Percentiles rank a stretch among this genome's conserved stretches.
These are phyloP conservation scores for Ceratocystis destructans DNA, from an alignment of 2,329 filamentous ascomycete genomes.

Conservation along the genomic window DNA sequence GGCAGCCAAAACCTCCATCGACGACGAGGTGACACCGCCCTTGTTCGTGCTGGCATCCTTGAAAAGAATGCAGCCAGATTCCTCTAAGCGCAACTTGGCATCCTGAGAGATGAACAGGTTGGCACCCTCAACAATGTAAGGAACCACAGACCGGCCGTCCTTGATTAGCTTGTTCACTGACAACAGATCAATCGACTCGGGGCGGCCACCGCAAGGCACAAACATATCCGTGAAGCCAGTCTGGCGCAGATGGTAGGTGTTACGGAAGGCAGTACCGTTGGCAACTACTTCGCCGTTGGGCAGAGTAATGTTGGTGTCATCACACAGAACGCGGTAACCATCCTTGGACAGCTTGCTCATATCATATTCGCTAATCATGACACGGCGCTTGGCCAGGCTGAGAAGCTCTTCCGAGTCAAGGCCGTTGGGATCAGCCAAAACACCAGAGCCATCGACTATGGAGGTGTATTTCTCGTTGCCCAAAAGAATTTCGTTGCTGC, in stretches of 20 bases:
- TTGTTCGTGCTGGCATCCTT: slow-evolving; percentile 99
- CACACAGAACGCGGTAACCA: slow-evolving; percentile 83
- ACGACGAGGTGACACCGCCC: slow-evolving; percentile 93
- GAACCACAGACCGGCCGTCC: slow-evolving; percentile 73
- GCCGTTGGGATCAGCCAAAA: slow-evolving; percentile 84
- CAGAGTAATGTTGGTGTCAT: slow-evolving; percentile 78
- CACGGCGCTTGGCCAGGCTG: slow-evolving; percentile 70
- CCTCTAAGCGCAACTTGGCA: slow-evolving; percentile 85
- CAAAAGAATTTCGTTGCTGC: slow-evolving; percentile 93
- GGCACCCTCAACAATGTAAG: slow-evolving; percentile 94
- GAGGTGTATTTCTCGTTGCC: slow-evolving; percentile 91
- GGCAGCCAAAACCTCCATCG: slow-evolving; percentile 86
- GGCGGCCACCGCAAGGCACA: slow-evolving; percentile 89
- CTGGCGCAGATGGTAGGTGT: slow-evolving; percentile 85
- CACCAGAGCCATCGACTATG: slow-evolving; percentile 91
- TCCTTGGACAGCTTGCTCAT: slow-evolving; percentile 68
- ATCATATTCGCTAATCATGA: slow-evolving; percentile 85
- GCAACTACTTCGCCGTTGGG: slow-evolving; percentile 73
- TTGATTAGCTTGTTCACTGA: slow-evolving; percentile 78
- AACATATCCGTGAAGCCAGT: slow-evolving; percentile 70
- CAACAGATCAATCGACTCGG: slow-evolving; percentile 88
- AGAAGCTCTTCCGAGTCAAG: slow-evolving; percentile 71
- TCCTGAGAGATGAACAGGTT: slow-evolving; percentile 99
- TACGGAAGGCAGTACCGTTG: slow-evolving; percentile 92
- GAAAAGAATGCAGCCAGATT: slow-evolving; percentile 87